These are phyloP conservation scores for Fusarium setosum DNA, from an alignment of 2,329 filamentous ascomycete genomes.

Conservation along the genomic window DNA sequence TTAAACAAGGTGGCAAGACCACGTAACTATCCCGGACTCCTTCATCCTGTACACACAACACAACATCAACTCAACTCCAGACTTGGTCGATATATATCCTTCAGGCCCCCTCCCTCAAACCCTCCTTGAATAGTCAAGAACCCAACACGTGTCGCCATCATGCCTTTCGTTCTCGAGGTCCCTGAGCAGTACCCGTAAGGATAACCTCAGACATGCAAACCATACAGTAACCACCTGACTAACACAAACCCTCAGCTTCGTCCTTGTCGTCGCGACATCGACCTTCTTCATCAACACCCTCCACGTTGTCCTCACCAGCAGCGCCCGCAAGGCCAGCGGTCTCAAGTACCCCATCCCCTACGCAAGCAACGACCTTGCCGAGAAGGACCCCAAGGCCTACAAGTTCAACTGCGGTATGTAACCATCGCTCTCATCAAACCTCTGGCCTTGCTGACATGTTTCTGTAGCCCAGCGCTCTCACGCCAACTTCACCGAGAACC, in stretches of 20 bases:
- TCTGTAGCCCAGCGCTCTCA: slow-evolving; percentile 68
- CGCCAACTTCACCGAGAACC: slow-evolving; percentile 72
- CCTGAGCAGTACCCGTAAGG: slow-evolving; percentile 64
- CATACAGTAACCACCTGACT: background rate
- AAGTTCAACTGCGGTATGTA: slow-evolving; percentile 71
- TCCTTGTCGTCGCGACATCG: slow-evolving; percentile 67
- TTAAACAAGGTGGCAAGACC: slow-evolving; percentile 17
- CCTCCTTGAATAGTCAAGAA: no score
- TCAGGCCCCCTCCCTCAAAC: background rate
- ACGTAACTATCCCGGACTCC: background rate
- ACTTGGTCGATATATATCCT: background rate
- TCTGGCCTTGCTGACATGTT: slow-evolving; percentile 5
- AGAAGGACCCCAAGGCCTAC: slow-evolving; percentile 64
- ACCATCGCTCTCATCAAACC: background rate
- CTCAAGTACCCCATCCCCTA: slow-evolving; percentile 69
- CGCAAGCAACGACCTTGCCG: slow-evolving; percentile 63
- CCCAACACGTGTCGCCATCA: slow-evolving; percentile 44
- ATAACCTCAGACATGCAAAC: background rate
- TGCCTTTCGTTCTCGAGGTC: slow-evolving; percentile 57
- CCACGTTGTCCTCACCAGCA: slow-evolving; percentile 60
- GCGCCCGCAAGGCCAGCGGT: slow-evolving; percentile 63
- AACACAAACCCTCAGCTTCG: slow-evolving; percentile 61
- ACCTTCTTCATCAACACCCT: slow-evolving; percentile 68
- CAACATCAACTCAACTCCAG: background rate
- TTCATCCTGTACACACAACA: slow-evolving; percentile 6